Conservation (phyloP, 495 filamentous ascomycete species). For the Penicillium coprophilum region DNA sequence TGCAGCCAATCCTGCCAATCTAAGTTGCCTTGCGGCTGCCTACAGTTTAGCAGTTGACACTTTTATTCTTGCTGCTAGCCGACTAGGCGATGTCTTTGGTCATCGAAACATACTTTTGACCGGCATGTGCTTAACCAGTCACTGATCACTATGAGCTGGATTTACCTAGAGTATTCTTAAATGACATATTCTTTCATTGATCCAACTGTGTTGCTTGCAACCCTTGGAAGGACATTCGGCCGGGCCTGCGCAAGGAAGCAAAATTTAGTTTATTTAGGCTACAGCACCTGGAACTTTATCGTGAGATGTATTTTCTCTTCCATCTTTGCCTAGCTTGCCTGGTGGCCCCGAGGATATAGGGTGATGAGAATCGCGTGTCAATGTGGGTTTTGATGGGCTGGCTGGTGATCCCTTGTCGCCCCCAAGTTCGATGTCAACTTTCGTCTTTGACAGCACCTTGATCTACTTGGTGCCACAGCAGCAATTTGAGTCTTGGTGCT, state of each 20-base stretch:
- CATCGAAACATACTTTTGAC: constrained; percentile 58
- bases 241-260: constrained; percentile 56
- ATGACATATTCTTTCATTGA: constrained; percentile 38
- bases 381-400: constrained; percentile 38
- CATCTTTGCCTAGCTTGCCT: constrained; percentile 46
- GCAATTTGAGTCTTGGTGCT: constrained; percentile 58
- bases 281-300: constrained; percentile 53
- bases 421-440: constrained; percentile 13
- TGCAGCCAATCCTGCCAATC: constrained; percentile 19
- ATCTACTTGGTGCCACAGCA: constrained; percentile 44
- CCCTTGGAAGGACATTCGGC: constrained; percentile 9
- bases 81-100: constrained; percentile 64
- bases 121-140: constrained; percentile 59
- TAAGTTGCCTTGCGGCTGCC: constrained; percentile 50
- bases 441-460: constrained; percentile 4
- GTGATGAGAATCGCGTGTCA: constrained; percentile 43
- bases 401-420: constrained; percentile 47
- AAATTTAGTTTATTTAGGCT: constrained; percentile 60
- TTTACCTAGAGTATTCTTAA: constrained; percentile 38
- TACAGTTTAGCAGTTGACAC: constrained; percentile 60
- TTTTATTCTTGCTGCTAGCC: constrained; percentile 63
- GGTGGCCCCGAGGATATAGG: constrained; percentile 63
- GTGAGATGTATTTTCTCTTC: constrained; percentile 50
- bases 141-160: constrained; percentile 61
- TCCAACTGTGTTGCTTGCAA: constrained; percentile 45